These are phyloP conservation scores for Geranium incanum DNA, from an alignment of 441 rosid genomes.

Conservation along the genomic window DNA sequence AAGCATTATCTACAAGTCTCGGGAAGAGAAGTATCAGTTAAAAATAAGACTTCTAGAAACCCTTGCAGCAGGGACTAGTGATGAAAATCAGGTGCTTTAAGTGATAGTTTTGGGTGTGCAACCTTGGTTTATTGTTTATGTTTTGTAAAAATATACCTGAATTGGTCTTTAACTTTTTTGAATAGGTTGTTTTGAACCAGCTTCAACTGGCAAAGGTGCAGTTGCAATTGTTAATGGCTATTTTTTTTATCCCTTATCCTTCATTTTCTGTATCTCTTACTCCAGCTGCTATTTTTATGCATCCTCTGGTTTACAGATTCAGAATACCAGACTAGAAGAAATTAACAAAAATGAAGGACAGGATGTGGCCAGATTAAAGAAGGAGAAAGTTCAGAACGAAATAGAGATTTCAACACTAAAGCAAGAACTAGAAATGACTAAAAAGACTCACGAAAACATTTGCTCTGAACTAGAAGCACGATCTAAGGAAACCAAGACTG, in stretches of 20 bases:
- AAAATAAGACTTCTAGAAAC: constrained; percentile 72
- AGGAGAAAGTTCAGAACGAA: constrained; percentile 47
- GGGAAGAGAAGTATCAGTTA: constrained; percentile 83
- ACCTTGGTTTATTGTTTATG: constrained; percentile 10
- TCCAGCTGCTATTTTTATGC: background rate
- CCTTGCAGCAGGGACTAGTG: constrained; percentile 56
- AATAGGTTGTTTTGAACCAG: constrained; percentile 52
- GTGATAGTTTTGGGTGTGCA: constrained; percentile 15
- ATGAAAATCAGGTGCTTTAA: constrained; percentile 63
- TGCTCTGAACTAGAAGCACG: constrained; percentile 51
- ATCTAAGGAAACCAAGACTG: constrained; percentile 37
- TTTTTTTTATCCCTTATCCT: constrained; percentile 13
- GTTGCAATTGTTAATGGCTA: background rate
- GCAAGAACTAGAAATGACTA: constrained; percentile 47
- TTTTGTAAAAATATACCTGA: constrained; percentile 8
- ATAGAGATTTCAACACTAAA: constrained; percentile 52
- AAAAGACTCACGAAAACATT: constrained; percentile 40
- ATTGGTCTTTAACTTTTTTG: constrained; percentile 21
- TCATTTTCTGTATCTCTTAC: constrained; percentile 8
- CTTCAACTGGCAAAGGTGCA: constrained; percentile 64
- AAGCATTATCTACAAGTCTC: constrained; percentile 60
- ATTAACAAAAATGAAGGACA: constrained; percentile 59
- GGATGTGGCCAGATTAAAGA: constrained; percentile 40
- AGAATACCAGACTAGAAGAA: constrained; percentile 63
- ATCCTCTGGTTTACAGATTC: constrained; percentile 41